Base-by-base conservation (phyloP, 805 yeast species). In the Saccharomycopsis sp. region DNA sequence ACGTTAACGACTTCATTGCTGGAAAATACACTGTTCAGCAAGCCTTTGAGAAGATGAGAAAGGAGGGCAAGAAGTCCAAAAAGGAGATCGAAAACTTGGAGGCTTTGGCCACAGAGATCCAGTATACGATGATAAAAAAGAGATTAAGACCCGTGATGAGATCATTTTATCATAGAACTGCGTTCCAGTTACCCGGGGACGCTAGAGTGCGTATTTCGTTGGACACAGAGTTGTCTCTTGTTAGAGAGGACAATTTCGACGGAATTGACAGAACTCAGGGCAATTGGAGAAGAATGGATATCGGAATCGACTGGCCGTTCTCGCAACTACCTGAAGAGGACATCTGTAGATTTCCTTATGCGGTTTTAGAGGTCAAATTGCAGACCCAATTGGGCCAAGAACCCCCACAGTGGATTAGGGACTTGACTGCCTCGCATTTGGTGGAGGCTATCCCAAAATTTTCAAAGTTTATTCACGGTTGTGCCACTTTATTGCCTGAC, bases 341-440 rank as follows among this genome's bases (percentile, higher is more conserved):
- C 68, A 82, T 89, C 54, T 92, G 92, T 68, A 79, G 97, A 66
- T 94, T 94, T 75, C 99, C 99, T 2, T 94, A 94, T 71, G 99
- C 99, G 1, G 97, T 94, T 48, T 78, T 94, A 65, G 99, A 94
- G 75, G 99, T 94, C 60, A 94, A 94, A 73, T 79, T 94, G 63
- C 99, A 94, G 73, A 94, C 99, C 2, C 98, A 94, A 76, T 68
- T 94, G 73, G 99, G 99, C 57, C 99, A 94, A 74, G 99, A 94
- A 72, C 99, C 99, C 29, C 99, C 99, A 8, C 85, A 81, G 61
- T 94, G 99, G 99, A 96, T 94, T 53, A 81, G 94, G 64, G 97
- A 92, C 64, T 79, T 94, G 70, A 91, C 92, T 40, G 76, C 91
- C 0, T 86, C 95, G 29, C 99, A 94, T 71, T 77, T 94, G 54